phyloP scores from a whole-genome alignment of 2,329 filamentous ascomycete genomes.

The Talaromyces islandicus region DNA sequence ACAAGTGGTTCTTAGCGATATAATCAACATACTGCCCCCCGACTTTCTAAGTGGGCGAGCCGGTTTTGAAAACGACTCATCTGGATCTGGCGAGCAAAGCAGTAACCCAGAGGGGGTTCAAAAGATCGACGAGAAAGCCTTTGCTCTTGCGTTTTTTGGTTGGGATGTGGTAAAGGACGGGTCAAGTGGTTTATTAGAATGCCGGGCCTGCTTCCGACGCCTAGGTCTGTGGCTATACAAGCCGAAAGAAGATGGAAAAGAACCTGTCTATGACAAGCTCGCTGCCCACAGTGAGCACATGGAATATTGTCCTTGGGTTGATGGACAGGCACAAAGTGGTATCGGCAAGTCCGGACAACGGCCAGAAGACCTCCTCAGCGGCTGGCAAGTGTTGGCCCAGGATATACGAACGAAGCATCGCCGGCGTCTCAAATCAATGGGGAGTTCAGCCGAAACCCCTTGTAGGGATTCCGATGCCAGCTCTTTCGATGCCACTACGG shows the following conservation, averaged over 20 bases:
- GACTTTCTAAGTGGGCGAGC: conserved; percentile 17
- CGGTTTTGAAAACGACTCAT: background rate
- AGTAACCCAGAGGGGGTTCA: conserved; percentile 1
- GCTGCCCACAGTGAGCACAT: conserved; percentile 69
- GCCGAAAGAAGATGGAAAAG: conserved; percentile 56
- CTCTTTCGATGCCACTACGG: conserved; percentile 13
- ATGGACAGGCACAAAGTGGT: conserved; percentile 54
- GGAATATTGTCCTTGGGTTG: conserved; percentile 79
- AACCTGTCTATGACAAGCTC: conserved; percentile 44
- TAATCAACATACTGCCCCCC: conserved; percentile 24
- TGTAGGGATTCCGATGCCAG: conserved; percentile 23
- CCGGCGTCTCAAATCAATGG: conserved; percentile 21
- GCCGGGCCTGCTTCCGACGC: conserved; percentile 78
- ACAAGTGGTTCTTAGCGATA: conserved; percentile 24
- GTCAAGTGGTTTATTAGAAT: conserved; percentile 62
- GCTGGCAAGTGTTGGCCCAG: conserved; percentile 41
- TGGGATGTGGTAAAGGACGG: conserved; percentile 57
- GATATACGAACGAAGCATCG: conserved; percentile 37
- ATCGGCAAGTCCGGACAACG: conserved; percentile 25
- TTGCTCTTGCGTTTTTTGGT: conserved; percentile 65
- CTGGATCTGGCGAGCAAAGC: background rate
- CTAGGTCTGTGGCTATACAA: conserved; percentile 93
- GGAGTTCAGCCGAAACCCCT: conserved; percentile 13
- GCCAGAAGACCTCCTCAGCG: conserved; percentile 30
- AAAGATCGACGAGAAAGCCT: conserved; percentile 54